Conservation (phyloP, 306 rosid genomes). For the Bauhinia variegata region DNA sequence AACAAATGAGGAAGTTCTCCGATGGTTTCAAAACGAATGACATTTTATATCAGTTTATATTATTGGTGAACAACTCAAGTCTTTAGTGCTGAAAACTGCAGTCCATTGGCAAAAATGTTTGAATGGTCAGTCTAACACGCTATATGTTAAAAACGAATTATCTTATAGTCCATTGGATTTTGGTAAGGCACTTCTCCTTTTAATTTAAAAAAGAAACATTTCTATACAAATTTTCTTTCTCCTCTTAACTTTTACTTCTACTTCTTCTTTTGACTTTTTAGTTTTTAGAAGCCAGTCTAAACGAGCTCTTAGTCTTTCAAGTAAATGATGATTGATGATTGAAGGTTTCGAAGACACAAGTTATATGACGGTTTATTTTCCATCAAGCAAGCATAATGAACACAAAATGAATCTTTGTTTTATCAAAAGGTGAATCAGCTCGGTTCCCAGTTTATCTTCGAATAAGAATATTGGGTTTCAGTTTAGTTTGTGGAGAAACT, state of each 20-base stretch:
- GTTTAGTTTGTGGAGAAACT: neutral
- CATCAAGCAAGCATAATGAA: neutral
- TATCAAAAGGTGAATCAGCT: neutral
- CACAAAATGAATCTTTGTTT: neutral
- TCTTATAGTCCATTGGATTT: no score
- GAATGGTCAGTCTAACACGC: neutral
- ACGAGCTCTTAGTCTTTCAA: neutral
- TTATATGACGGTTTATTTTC: neutral
- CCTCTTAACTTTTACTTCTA: no score
- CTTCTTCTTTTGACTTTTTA: no score
- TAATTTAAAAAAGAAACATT: no score
- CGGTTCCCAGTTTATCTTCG: neutral
- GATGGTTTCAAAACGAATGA: no score
- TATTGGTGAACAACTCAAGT: no score
- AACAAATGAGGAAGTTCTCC: no score
- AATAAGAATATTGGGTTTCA: constrained; percentile 5
- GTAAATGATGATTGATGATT: no score
- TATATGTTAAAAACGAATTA: neutral
- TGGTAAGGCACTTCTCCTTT: no score
- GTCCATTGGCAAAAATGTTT: neutral
- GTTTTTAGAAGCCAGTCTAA: no score
- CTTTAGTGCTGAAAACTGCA: constrained; percentile 3
- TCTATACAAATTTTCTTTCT: no score
- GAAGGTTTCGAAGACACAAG: neutral
- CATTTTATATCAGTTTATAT: no score